A percentile compares a stretch with the other conserved stretches of the same genome.
These are phyloP conservation scores for Paramecium octaurelia DNA, from an alignment of 73 alveolate genomes.

Conservation along the genomic window DNA sequence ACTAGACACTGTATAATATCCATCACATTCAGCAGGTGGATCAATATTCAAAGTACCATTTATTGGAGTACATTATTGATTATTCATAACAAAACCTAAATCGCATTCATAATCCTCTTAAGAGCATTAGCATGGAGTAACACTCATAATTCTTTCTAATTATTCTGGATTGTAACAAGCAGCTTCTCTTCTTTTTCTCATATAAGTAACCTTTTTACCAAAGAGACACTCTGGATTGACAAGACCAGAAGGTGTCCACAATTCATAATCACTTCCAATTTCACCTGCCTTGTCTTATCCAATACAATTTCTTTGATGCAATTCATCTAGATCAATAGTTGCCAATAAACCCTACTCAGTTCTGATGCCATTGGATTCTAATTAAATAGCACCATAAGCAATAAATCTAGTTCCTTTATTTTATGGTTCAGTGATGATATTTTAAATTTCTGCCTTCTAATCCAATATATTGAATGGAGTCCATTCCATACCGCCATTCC, in stretches of 20 bases:
- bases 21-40: slow-evolving; percentile 46
- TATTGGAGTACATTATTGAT: slow-evolving; percentile 36
- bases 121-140: slow-evolving; percentile 86
- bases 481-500: slow-evolving; percentile 82
- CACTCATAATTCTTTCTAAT: slow-evolving; percentile 67
- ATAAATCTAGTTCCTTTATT: slow-evolving; percentile 79
- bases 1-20: slow-evolving; percentile 72
- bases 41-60: slow-evolving; percentile 46
- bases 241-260: slow-evolving; percentile 87
- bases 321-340: slow-evolving; percentile 76
- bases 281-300: slow-evolving; percentile 80
- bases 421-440: slow-evolving; percentile 87
- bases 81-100: slow-evolving; percentile 75
- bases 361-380: slow-evolving; percentile 52
- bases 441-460: slow-evolving; percentile 69
- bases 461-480: slow-evolving; percentile 59
- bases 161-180: slow-evolving; percentile 85
- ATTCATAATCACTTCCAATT: slow-evolving; percentile 82
- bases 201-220: slow-evolving; percentile 78
- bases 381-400: slow-evolving; percentile 72
- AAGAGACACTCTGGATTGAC: slow-evolving; percentile 79
- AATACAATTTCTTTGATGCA: slow-evolving; percentile 90
- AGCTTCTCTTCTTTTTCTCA: slow-evolving; percentile 78
- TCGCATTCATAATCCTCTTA: slow-evolving; percentile 95
- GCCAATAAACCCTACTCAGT: slow-evolving; percentile 72